Percentiles rank a stretch among this genome's conserved stretches.
Evolutionary conservation across 345 rosid species (phyloP).

Genomic region (Syzygium aromaticum): DNA sequence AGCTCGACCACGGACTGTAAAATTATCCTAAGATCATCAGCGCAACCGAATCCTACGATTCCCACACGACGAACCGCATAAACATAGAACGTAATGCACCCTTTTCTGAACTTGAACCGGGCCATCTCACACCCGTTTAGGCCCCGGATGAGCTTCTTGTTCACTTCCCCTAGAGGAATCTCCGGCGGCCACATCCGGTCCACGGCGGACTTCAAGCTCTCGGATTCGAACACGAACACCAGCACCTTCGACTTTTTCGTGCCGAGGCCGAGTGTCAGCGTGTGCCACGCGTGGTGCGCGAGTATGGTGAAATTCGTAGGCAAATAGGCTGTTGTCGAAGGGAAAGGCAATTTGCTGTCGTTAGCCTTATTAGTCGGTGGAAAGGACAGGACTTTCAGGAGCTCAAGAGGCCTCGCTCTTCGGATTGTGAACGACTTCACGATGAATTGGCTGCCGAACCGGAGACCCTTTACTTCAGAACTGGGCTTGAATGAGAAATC

Average conservation of each 20-base stretch:
- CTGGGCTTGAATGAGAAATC: conserved; percentile 69
- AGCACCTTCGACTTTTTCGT: conserved; percentile 79
- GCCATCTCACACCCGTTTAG: conserved; percentile 72
- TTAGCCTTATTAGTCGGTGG: conserved; percentile 29
- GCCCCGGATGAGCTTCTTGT: conserved; percentile 72
- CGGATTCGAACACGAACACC: conserved; percentile 79
- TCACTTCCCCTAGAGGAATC: conserved; percentile 81
- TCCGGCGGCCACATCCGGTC: conserved; percentile 76
- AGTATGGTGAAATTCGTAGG: conserved; percentile 94
- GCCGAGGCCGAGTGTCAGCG: conserved; percentile 83
- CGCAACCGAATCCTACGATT: conserved; percentile 45
- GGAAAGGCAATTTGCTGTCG: conserved; percentile 32
- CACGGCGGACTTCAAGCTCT: conserved; percentile 41
- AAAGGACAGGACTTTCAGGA: conserved; percentile 67
- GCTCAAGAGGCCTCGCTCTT: conserved; percentile 67
- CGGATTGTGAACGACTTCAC: conserved; percentile 95
- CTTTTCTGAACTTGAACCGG: conserved; percentile 88
- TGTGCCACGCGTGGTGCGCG: conserved; percentile 98
- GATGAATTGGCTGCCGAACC: conserved; percentile 82
- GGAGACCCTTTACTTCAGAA: conserved; percentile 80
- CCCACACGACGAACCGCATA: conserved; percentile 71
- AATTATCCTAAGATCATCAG: conserved; percentile 70
- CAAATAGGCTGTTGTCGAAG: conserved; percentile 72
- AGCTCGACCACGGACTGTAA: conserved; percentile 81
- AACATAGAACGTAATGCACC: conserved; percentile 91